Base-by-base conservation (phyloP, 129 eudicot species). In the Tagetes erecta region DNA sequence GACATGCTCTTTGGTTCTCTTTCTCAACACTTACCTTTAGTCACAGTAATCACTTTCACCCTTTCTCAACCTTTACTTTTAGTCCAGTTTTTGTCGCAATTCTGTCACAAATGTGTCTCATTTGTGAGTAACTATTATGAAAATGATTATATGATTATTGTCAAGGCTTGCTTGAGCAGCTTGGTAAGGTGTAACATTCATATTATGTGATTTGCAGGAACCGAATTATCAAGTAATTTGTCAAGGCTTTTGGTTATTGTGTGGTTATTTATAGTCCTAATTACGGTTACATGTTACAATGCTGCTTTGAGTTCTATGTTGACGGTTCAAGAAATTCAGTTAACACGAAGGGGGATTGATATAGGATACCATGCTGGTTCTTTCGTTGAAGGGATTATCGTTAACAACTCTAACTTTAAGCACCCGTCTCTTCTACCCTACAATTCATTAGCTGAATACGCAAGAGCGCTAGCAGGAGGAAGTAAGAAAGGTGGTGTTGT, bases 191-290 rank as follows among this genome's bases (percentile, higher is more conserved):
- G 27, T 63, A 63, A 63, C 68, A 63, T 36, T 63, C 46, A 36
- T 20, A 20, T 37, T n/a, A 63, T 37, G 4, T 38, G 44, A 63
- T 63, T 13, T 59, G 11, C 68, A 63, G 68, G 46, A 37, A 41
- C 3, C 30, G 38, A 63, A 11, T 38, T 63, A 31, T 37, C n/a
- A 46, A 63, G 68, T 37, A 63, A 63, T 63, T 13, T 63, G 33
- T 63, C 68, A 63, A 63, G 68, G 68, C 68, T 63, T 37, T 63
- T 63, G 68, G 68, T 63, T 13, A 63, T 63, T 63, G 68, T 63
- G 31, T 63, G 68, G 68, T 13, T 63, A 63, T 63, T 36, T 10
- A 63, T 63, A 4, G 46, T 63, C 3, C 45, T 63, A 11, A 12
- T 63, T 12, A 63, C 13, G 45, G 46, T 63, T 13, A 13, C 68